Conservation (phyloP, 2,329 filamentous ascomycete species). For the Fusarium sp. region DNA sequence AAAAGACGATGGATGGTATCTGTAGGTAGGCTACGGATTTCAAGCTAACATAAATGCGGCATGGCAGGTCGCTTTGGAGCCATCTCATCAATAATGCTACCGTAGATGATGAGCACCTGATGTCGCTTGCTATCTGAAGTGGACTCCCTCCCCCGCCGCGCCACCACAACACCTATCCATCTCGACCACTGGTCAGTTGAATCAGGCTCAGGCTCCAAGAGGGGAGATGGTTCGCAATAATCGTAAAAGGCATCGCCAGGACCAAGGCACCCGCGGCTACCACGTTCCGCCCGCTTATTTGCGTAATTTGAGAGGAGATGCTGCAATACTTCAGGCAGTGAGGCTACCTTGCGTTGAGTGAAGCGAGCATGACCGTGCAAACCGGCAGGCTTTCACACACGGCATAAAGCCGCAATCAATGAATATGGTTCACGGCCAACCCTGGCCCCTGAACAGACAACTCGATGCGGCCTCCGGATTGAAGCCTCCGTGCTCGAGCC, state of each 20-base stretch:
- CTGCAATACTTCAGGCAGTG: neutral
- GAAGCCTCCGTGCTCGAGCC: constrained; percentile 10
- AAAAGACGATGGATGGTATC: neutral
- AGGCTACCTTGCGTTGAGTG: neutral
- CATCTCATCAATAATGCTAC: constrained; percentile 4
- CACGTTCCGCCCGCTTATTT: constrained; percentile 27
- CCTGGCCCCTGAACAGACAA: neutral
- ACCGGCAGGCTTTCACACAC: neutral
- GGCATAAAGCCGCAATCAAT: neutral
- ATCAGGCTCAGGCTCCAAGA: neutral
- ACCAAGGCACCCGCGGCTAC: constrained; percentile 7
- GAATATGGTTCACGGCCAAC: neutral
- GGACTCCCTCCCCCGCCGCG: constrained; percentile 3
- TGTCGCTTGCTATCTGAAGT: constrained; percentile 2
- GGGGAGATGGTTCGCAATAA: constrained; percentile 17
- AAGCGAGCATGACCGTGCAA: constrained; percentile 1
- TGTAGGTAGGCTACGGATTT: neutral
- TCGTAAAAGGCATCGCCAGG: neutral
- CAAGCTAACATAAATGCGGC: constrained; percentile 2
- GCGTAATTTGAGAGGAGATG: constrained; percentile 1
- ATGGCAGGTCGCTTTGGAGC: constrained; percentile 6
- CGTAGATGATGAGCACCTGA: constrained; percentile 28
- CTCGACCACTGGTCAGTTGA: neutral
- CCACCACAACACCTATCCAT: neutral
- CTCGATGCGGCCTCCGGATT: neutral